These are phyloP conservation scores for Chalciporus pseudorubinellus DNA, from an alignment of 768 basidiomycete genomes.

Conservation along the genomic window DNA sequence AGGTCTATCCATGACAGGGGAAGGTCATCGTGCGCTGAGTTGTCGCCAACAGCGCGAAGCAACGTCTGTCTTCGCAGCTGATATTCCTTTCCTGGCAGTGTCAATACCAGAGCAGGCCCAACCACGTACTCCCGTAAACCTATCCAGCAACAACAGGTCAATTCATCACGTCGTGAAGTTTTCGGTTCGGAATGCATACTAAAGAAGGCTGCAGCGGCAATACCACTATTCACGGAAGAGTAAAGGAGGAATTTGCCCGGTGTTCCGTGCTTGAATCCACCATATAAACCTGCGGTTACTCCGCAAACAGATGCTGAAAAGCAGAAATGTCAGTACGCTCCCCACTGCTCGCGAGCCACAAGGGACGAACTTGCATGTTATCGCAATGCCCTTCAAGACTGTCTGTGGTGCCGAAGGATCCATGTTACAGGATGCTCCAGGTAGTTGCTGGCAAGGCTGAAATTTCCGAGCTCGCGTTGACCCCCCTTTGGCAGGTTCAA, in stretches of 20 bases:
- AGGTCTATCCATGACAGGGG: slow-evolving; percentile 49
- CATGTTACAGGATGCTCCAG: no score
- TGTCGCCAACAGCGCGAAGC: slow-evolving; percentile 18
- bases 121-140: slow-evolving; percentile 77
- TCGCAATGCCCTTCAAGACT: slow-evolving; percentile 55
- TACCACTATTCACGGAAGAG: slow-evolving; percentile 68
- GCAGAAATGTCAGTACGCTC: slow-evolving; percentile 28
- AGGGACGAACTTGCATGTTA: slow-evolving; percentile 79
- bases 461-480: no score
- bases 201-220: slow-evolving; percentile 76
- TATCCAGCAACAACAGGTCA: slow-evolving; percentile 27
- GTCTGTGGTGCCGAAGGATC: slow-evolving; percentile 37
- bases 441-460: not conserved
- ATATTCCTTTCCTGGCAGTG: slow-evolving; percentile 48
- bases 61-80: slow-evolving; percentile 36
- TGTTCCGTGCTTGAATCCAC: slow-evolving; percentile 46
- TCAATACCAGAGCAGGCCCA: slow-evolving; percentile 54
- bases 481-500: no score
- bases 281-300: slow-evolving; percentile 41
- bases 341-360: slow-evolving; percentile 6
- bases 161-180: not conserved
- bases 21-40: slow-evolving; percentile 14
- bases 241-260: slow-evolving; percentile 50
- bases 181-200: slow-evolving; percentile 43
- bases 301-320: slow-evolving; percentile 57